Evolutionary conservation across 805 yeast species (phyloP).

Genomic region (Yarrowia keelungensis): DNA sequence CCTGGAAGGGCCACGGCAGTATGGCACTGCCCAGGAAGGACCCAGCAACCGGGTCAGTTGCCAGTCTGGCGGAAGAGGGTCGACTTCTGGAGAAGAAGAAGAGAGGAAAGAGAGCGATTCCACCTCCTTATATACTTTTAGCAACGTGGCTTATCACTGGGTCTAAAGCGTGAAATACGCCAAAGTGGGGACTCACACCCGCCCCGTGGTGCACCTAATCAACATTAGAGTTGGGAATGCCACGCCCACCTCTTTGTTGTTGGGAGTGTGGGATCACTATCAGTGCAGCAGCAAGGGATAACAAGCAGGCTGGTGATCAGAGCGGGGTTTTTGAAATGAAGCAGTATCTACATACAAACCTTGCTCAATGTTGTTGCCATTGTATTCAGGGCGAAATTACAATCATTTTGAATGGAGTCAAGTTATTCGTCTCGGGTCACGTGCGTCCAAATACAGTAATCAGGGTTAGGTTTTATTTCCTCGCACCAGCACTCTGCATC

Average conservation of each 20-base stretch:
- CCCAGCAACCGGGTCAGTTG: constrained; percentile 21
- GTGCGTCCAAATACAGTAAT: constrained; percentile 4
- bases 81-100: constrained; percentile 26
- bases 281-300: constrained; percentile 21
- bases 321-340: neutral
- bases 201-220: constrained; percentile 17
- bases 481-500: neutral
- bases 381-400: neutral
- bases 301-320: constrained; percentile 1
- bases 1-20: constrained; percentile 23
- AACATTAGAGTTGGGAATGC: constrained; percentile 9
- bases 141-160: neutral
- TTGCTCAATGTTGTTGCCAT: neutral
- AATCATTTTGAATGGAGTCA: constrained; percentile 4
- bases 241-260: constrained; percentile 27
- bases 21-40: constrained; percentile 25
- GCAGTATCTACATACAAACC: neutral
- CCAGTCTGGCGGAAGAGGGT: constrained; percentile 22
- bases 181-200: neutral
- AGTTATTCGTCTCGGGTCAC: neutral
- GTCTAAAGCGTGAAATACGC: neutral
- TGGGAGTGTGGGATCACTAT: constrained; percentile 15
- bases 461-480: constrained; percentile 10
- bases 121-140: constrained; percentile 19
- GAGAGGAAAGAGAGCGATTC: neutral